phyloP scores from a whole-genome alignment of 495 filamentous ascomycete species.

The Penicillium cinerascens region DNA sequence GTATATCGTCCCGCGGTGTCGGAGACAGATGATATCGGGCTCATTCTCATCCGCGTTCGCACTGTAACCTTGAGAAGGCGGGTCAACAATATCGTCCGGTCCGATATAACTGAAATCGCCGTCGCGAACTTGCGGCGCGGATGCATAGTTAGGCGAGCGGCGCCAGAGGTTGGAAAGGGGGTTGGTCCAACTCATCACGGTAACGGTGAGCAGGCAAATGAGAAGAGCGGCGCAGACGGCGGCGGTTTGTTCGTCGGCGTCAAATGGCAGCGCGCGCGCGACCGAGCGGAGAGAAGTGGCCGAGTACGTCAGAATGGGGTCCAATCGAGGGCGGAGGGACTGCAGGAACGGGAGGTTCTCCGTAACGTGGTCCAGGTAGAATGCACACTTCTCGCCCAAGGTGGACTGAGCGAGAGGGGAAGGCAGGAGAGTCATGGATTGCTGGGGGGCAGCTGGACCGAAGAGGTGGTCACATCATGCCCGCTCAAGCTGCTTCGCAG shows the following conservation, averaged over 20 bases:
- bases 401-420: slow-evolving; percentile 46
- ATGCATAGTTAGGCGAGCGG: slow-evolving; percentile 42
- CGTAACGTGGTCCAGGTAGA: slow-evolving; percentile 52
- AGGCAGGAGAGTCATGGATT: slow-evolving; percentile 41
- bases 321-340: slow-evolving; percentile 36
- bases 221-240: slow-evolving; percentile 37
- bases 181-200: slow-evolving; percentile 62
- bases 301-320: slow-evolving; percentile 33
- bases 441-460: slow-evolving; percentile 10
- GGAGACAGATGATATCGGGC: slow-evolving; percentile 76
- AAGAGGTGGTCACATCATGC: slow-evolving; percentile 22
- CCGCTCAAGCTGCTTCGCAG: slow-evolving; percentile 6
- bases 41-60: slow-evolving; percentile 41
- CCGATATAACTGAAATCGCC: slow-evolving; percentile 81
- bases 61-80: slow-evolving; percentile 17
- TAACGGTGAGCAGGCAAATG: slow-evolving; percentile 42
- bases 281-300: slow-evolving; percentile 38
- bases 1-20: slow-evolving; percentile 67
- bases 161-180: slow-evolving; percentile 50
- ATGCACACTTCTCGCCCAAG: slow-evolving; percentile 45
- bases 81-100: slow-evolving; percentile 58
- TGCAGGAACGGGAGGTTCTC: slow-evolving; percentile 50
- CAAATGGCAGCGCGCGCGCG: slow-evolving; percentile 25
- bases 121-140: slow-evolving; percentile 62
- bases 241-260: slow-evolving; percentile 22